Evolutionary conservation across 768 basidiomycete genomes (phyloP).

Genomic region (Auricularia heimuer): DNA sequence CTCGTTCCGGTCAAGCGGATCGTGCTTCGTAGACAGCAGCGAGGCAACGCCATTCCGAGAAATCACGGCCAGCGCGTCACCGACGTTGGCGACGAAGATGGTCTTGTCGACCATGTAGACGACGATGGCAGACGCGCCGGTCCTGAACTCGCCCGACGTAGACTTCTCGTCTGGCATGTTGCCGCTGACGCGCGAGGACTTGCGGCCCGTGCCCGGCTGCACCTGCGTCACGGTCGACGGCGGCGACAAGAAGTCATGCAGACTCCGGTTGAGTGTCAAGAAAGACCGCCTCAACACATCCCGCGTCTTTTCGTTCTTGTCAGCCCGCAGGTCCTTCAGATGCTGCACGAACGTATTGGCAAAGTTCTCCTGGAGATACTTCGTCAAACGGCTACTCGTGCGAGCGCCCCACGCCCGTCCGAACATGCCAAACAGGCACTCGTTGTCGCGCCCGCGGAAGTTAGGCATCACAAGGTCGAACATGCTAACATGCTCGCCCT

Average conservation of each 20-base stretch:
- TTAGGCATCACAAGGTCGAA: conserved; percentile 86
- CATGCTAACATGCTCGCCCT: conserved; percentile 71
- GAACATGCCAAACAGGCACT: conserved; percentile 95
- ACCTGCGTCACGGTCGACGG: conserved; percentile 11
- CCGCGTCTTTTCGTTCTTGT: conserved; percentile 40
- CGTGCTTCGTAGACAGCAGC: conserved; percentile 69
- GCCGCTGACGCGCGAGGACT: conserved; percentile 32
- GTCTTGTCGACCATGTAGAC: conserved; percentile 73
- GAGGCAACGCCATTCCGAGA: conserved; percentile 67
- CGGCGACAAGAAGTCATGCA: conserved; percentile 47
- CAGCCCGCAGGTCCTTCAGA: conserved; percentile 36
- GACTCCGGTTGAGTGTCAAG: conserved; percentile 71
- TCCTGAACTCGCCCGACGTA: conserved; percentile 46
- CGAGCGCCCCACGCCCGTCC: conserved; percentile 56
- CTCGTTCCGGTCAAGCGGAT: conserved; percentile 81
- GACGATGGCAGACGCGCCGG: conserved; percentile 78
- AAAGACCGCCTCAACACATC: conserved; percentile 85
- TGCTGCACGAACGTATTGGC: conserved; percentile 49
- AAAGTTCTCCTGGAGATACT: conserved; percentile 79
- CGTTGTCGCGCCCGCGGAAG: conserved; percentile 64
- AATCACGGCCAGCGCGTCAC: conserved; percentile 79
- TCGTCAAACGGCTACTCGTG: conserved; percentile 61
- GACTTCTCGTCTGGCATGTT: conserved; percentile 14
- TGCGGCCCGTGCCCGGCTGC: conserved; percentile 33
- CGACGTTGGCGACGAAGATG: conserved; percentile 84